Evolutionary conservation across 257 asterid species (phyloP).

Genomic region (Avicennia marina): DNA sequence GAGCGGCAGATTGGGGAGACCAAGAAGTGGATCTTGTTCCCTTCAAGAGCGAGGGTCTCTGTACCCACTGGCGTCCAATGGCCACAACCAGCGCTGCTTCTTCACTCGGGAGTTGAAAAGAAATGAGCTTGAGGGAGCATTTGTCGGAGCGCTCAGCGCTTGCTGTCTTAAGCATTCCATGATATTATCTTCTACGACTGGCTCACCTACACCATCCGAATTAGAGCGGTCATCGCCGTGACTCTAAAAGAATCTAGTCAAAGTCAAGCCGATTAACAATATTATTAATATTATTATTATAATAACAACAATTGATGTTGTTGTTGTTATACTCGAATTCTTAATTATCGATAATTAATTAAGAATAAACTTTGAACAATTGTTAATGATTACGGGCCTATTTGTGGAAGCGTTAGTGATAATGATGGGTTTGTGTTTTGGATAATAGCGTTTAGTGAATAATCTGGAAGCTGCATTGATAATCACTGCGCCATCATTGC

Average conservation of each 20-base stretch:
- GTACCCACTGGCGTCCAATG: constrained; percentile 29
- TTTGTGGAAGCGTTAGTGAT: constrained; percentile 13
- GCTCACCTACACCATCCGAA: constrained; percentile 26
- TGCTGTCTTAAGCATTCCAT: constrained; percentile 12
- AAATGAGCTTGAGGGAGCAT: constrained; percentile 32
- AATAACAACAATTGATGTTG: no score
- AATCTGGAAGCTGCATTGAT: constrained; percentile 1
- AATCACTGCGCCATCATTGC: constrained; percentile 6
- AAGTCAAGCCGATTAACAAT: no score
- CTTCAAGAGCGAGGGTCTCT: constrained; percentile 12
- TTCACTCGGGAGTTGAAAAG: constrained; percentile 20
- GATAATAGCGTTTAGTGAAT: not conserved
- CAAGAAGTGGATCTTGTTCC: not conserved
- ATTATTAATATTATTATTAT: no score
- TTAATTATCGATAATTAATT: no score
- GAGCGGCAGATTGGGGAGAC: not conserved
- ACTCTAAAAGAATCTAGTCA: no score
- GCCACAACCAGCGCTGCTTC: constrained; percentile 13
- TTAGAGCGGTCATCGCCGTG: no score
- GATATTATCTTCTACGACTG: constrained; percentile 8
- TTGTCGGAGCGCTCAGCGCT: constrained; percentile 25
- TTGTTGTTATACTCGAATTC: no score
- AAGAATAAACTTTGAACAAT: no score
- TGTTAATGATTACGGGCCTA: not conserved
- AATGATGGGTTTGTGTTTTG: constrained; percentile 14